These are phyloP conservation scores for Gynochthodes officinalis DNA, from an alignment of 257 asterid genomes.

Conservation along the genomic window DNA sequence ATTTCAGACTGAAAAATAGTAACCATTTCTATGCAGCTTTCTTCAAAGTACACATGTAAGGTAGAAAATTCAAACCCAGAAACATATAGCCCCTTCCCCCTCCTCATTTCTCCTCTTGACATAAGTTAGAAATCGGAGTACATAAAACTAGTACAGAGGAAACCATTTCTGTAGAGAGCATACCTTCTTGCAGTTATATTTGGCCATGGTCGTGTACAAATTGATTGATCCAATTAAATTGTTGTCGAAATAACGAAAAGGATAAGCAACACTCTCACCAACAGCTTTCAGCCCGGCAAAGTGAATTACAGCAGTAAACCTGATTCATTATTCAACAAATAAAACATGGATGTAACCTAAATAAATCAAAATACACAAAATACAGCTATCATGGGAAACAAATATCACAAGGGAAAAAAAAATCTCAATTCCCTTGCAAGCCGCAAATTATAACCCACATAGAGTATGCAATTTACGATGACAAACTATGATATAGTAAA, in stretches of 20 bases:
- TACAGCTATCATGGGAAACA: background rate
- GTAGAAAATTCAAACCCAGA: background rate
- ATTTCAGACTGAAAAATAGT: background rate
- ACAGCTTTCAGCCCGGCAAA: slow-evolving; percentile 99
- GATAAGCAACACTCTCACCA: slow-evolving; percentile 88
- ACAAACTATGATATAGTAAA: background rate
- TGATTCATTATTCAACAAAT: slow-evolving; percentile 15
- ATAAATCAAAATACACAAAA: background rate
- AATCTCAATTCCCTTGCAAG: background rate
- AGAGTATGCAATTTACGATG: background rate
- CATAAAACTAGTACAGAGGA: background rate
- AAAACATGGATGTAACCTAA: background rate
- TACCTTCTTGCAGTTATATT: slow-evolving; percentile 92
- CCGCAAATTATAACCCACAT: background rate
- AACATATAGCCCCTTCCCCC: background rate
- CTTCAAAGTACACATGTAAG: background rate
- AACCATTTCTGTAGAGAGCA: background rate
- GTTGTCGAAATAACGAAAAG: slow-evolving; percentile 83
- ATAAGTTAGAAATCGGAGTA: background rate
- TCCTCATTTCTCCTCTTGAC: background rate
- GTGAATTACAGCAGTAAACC: slow-evolving; percentile 90
- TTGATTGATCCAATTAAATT: slow-evolving; percentile 80
- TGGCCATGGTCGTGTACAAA: slow-evolving; percentile 69
- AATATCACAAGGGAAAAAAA: slow-evolving; percentile 1
- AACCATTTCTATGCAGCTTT: background rate